These are phyloP conservation scores for Cordyceps farinosa DNA, from an alignment of 2,329 filamentous ascomycete species.

Conservation along the genomic window DNA sequence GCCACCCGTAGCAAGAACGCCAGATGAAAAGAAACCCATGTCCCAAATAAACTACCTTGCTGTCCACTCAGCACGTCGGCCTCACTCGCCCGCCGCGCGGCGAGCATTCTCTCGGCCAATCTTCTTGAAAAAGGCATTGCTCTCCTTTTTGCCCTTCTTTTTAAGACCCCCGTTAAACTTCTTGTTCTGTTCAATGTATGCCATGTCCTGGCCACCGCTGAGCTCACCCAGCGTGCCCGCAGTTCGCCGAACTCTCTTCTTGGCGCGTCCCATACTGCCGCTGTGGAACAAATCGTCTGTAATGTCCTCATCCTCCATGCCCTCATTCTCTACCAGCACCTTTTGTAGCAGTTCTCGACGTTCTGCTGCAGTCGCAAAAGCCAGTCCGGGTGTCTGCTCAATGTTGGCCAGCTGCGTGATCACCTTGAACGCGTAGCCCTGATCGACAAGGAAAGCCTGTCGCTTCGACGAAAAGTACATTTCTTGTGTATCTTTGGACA, in stretches of 20 bases:
- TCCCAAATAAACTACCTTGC: not conserved
- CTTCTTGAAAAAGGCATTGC: constrained; percentile 41
- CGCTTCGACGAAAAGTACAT: constrained; percentile 98
- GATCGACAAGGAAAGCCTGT: constrained; percentile 94
- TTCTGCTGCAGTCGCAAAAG: constrained; percentile 74
- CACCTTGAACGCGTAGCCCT: constrained; percentile 98
- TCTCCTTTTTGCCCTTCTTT: constrained; percentile 39
- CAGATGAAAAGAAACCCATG: not conserved
- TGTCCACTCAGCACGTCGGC: not conserved
- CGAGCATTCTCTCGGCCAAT: constrained; percentile 40
- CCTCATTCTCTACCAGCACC: constrained; percentile 83
- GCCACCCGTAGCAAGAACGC: not conserved
- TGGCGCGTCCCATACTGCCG: constrained; percentile 43
- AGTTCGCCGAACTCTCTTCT: constrained; percentile 67
- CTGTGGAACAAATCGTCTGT: constrained; percentile 41
- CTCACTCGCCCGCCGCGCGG: constrained; percentile 31
- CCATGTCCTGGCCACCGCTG: constrained; percentile 93
- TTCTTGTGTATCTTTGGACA: constrained; percentile 95
- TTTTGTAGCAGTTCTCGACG: constrained; percentile 83
- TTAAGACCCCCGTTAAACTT: constrained; percentile 52
- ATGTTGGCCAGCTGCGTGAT: constrained; percentile 94
- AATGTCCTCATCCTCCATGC: constrained; percentile 67
- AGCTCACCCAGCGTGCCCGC: constrained; percentile 83
- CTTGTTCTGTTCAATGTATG: constrained; percentile 84
- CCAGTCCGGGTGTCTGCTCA: constrained; percentile 74